A percentile compares a stretch with the other conserved stretches of the same genome.
Evolutionary conservation across 2,329 filamentous ascomycete species (phyloP).

Genomic region (Venturiaceae sp.): DNA sequence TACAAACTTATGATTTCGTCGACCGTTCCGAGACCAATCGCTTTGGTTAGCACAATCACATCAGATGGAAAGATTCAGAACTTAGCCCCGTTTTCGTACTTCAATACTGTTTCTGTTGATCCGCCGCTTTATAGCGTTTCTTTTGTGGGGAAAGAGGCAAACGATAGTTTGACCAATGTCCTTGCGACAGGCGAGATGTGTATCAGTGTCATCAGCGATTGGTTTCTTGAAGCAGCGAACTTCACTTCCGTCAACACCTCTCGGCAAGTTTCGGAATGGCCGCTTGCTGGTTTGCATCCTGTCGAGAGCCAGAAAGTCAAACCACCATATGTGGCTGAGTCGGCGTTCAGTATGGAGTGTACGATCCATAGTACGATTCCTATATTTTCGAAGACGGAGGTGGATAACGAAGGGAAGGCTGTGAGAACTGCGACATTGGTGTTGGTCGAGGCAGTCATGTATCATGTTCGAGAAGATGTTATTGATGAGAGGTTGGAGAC

Average conservation of each 20-base stretch:
- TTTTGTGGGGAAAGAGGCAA: slow-evolving; percentile 11
- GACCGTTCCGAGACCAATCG: slow-evolving; percentile 13
- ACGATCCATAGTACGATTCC: too few relatives aligned
- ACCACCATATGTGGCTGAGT: too few relatives aligned
- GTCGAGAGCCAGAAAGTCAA: too few relatives aligned
- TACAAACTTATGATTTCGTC: slow-evolving; percentile 14
- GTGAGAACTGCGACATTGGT: too few relatives aligned
- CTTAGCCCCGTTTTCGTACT: slow-evolving; percentile 19
- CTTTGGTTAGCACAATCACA: slow-evolving; percentile 12
- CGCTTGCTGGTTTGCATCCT: slow-evolving; percentile 2
- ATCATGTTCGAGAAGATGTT: too few relatives aligned
- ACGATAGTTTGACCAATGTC: slow-evolving; percentile 13
- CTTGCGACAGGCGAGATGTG: slow-evolving; percentile 12
- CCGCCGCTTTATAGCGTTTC: slow-evolving; percentile 15
- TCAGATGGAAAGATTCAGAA: slow-evolving; percentile 13
- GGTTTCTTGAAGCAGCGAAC: slow-evolving; percentile 14
- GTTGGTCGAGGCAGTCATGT: too few relatives aligned
- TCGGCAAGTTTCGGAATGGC: slow-evolving; percentile 11
- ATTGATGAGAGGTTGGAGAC: too few relatives aligned
- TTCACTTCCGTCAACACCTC: slow-evolving; percentile 12
- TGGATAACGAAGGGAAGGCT: too few relatives aligned
- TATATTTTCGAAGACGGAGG: too few relatives aligned
- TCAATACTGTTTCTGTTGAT: slow-evolving; percentile 17
- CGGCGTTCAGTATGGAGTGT: too few relatives aligned
- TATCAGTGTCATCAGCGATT: slow-evolving; percentile 14